phyloP scores from a whole-genome alignment of 768 basidiomycete species.

The Lactifluus volemus region DNA sequence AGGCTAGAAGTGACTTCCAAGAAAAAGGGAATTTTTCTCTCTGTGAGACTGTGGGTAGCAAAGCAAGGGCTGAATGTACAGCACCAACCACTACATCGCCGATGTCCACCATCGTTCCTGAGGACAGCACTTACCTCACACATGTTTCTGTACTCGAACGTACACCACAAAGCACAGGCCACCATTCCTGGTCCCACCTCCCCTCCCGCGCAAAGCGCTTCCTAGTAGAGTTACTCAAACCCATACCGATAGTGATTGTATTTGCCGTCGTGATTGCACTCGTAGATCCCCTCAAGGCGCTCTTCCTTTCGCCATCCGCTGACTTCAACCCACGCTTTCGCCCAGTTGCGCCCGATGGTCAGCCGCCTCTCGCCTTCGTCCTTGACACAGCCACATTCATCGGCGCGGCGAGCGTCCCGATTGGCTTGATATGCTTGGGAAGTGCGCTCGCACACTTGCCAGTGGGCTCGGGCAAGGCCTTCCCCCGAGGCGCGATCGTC shows the following conservation, averaged over 20 bases:
- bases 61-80: background rate
- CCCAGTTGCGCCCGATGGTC: slow-evolving; percentile 47
- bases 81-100: background rate
- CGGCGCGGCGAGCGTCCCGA: slow-evolving; percentile 53
- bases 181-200: background rate
- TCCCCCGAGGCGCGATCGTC: slow-evolving; percentile 45
- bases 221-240: slow-evolving; percentile 29
- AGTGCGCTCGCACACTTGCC: slow-evolving; percentile 52
- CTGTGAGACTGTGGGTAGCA: background rate
- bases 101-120: slow-evolving; percentile 1
- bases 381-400: slow-evolving; percentile 50
- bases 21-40: background rate
- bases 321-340: slow-evolving; percentile 31
- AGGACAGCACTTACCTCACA: background rate
- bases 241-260: slow-evolving; percentile 46
- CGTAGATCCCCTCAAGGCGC: slow-evolving; percentile 46
- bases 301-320: slow-evolving; percentile 44
- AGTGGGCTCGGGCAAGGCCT: slow-evolving; percentile 37
- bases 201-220: background rate
- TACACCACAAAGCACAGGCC: background rate
- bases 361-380: slow-evolving; percentile 56
- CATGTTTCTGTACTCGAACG: background rate
- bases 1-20: background rate
- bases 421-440: slow-evolving; percentile 55
- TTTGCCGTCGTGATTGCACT: slow-evolving; percentile 48